A percentile compares a stretch with the other conserved stretches of the same genome.
These are phyloP conservation scores for Chrysoporthe deuterocubensis DNA, from an alignment of 2,329 filamentous ascomycete genomes.

Conservation along the genomic window DNA sequence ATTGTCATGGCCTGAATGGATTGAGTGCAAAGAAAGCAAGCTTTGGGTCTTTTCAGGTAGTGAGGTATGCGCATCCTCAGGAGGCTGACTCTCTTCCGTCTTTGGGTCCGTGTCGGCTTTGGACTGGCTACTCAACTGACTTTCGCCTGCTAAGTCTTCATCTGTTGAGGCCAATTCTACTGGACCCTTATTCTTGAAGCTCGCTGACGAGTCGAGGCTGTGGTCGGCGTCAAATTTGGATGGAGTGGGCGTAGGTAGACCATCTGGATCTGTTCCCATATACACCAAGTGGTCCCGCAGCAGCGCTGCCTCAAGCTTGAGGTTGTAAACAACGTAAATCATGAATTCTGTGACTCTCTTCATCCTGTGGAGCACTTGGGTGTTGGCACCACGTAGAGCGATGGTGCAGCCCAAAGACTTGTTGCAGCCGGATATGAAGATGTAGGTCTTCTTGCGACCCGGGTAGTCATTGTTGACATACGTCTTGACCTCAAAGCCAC, in stretches of 20 bases:
- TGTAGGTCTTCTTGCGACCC: slow-evolving; percentile 88
- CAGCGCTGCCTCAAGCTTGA: slow-evolving; percentile 92
- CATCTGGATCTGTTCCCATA: slow-evolving; percentile 63
- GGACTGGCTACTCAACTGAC: slow-evolving; percentile 33
- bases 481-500: slow-evolving; percentile 92
- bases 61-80: slow-evolving; percentile 23
- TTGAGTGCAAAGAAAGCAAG: slow-evolving; percentile 44
- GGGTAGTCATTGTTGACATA: slow-evolving; percentile 79
- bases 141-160: slow-evolving; percentile 28
- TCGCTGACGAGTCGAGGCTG: slow-evolving; percentile 21
- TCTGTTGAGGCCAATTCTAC: slow-evolving; percentile 5
- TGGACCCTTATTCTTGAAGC: slow-evolving; percentile 16
- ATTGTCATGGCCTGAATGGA: slow-evolving; percentile 52
- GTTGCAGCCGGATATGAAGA: slow-evolving; percentile 89
- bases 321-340: slow-evolving; percentile 97
- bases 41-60: slow-evolving; percentile 33
- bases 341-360: slow-evolving; percentile 98
- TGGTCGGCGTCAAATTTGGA: slow-evolving; percentile 33
- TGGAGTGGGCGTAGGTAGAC: slow-evolving; percentile 50
- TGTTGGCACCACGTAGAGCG: slow-evolving; percentile 80
- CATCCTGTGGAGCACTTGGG: slow-evolving; percentile 72
- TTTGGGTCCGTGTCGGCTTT: slow-evolving; percentile 27
- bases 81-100: slow-evolving; percentile 31
- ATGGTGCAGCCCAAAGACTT: slow-evolving; percentile 95
- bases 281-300: slow-evolving; percentile 81